phyloP scores from a whole-genome alignment of 345 rosid species.

The Angophora floribunda region DNA sequence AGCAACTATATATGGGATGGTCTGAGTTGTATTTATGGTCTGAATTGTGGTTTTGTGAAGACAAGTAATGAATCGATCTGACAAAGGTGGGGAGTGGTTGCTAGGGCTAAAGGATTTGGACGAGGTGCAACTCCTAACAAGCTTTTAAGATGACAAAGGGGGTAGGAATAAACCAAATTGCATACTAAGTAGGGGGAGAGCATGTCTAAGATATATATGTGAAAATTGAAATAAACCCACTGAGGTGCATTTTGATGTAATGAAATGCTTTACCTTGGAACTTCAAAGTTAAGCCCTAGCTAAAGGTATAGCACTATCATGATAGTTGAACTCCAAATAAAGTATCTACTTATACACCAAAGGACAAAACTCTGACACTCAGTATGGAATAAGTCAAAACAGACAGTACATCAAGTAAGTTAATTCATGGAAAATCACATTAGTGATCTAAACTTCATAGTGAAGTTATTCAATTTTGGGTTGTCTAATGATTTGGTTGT shows the following conservation, averaged over 20 bases:
- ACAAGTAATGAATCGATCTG: neutral
- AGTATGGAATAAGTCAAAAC: neutral
- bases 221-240: too few species aligned
- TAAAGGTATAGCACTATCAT: neutral
- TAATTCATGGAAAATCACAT: neutral
- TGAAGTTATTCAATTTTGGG: neutral
- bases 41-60: neutral
- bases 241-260: too few species aligned
- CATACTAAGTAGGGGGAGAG: neutral
- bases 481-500: neutral
- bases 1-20: neutral
- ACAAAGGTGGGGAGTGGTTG: neutral
- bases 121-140: neutral
- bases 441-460: neutral
- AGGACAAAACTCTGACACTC: neutral
- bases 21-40: neutral
- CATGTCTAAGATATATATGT: too few species aligned
- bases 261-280: neutral
- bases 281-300: neutral
- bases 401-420: too few species aligned
- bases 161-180: neutral
- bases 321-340: too few species aligned
- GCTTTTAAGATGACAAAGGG: neutral
- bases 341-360: too few species aligned
- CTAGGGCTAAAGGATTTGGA: neutral